Evolutionary conservation across 768 basidiomycete species (phyloP).

Genomic region (Mycena kentingensis): DNA sequence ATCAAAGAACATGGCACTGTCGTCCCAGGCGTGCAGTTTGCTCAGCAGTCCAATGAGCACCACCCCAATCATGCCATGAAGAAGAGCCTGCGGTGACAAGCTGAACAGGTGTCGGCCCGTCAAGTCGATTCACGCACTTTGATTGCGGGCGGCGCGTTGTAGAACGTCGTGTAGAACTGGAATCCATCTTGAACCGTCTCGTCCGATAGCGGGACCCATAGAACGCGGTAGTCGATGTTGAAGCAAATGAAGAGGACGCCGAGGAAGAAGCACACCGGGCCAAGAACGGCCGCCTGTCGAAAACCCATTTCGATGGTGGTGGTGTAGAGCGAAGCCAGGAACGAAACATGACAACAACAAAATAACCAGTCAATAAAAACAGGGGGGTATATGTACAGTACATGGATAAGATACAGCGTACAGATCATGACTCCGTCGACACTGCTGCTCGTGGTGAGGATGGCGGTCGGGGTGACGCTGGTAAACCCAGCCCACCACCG

Average conservation of each 20-base stretch:
- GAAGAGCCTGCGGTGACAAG: constrained; percentile 60
- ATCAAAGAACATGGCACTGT: constrained; percentile 94
- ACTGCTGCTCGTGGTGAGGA: constrained; percentile 37
- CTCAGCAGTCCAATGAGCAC: constrained; percentile 73
- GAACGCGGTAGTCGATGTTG: constrained; percentile 83
- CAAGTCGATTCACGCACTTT: constrained; percentile 57
- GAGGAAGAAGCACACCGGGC: constrained; percentile 87
- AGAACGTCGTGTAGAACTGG: constrained; percentile 91
- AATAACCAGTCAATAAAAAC: constrained; percentile 4
- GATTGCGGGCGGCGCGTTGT: constrained; percentile 89
- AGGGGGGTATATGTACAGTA: constrained; percentile 1
- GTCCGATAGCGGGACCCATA: constrained; percentile 70
- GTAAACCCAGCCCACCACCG: constrained; percentile 36
- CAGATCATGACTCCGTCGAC: neutral
- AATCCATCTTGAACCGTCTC: constrained; percentile 74
- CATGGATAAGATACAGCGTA: constrained; percentile 2
- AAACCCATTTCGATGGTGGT: constrained; percentile 69
- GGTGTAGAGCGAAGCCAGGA: neutral
- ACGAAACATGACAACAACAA: neutral
- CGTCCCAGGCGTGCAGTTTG: constrained; percentile 87
- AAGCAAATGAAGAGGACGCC: constrained; percentile 85
- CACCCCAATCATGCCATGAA: constrained; percentile 83
- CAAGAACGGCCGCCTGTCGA: constrained; percentile 84
- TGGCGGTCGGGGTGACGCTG: constrained; percentile 53
- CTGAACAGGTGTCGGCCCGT: neutral